phyloP scores from a whole-genome alignment of 2,329 filamentous ascomycete genomes.

The Herpotrichia juniperi region DNA sequence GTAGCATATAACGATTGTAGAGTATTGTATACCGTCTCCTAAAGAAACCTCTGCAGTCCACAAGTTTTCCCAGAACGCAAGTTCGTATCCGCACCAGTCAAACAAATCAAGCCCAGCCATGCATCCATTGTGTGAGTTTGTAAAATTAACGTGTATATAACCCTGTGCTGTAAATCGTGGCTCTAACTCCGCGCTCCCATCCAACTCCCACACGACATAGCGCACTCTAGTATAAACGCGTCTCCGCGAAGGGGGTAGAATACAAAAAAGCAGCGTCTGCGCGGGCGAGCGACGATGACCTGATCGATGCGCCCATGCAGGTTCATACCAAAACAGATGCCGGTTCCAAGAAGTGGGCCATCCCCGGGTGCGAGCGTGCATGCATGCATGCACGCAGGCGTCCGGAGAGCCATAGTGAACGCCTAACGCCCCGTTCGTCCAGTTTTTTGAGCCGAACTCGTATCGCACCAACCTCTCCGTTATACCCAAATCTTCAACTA shows the following conservation, averaged over 20 bases:
- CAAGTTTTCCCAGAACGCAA: no score
- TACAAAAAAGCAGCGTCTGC: background rate
- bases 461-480: background rate
- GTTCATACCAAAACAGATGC: conserved; percentile 3
- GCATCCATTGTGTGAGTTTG: background rate
- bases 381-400: no score
- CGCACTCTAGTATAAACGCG: background rate
- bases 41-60: no score
- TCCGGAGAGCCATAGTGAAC: background rate
- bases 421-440: conserved; percentile 1
- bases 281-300: background rate
- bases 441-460: background rate
- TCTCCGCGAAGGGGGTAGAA: no score
- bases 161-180: background rate
- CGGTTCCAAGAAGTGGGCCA: background rate
- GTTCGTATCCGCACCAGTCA: no score
- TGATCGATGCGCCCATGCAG: background rate
- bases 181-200: background rate
- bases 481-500: background rate
- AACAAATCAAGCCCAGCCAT: no score
- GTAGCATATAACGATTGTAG: no score
- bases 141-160: background rate
- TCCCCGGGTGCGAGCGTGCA: background rate
- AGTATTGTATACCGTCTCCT: no score
- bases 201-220: background rate